These are phyloP conservation scores for Xylaria longipes DNA, from an alignment of 495 filamentous ascomycete genomes.

Conservation along the genomic window DNA sequence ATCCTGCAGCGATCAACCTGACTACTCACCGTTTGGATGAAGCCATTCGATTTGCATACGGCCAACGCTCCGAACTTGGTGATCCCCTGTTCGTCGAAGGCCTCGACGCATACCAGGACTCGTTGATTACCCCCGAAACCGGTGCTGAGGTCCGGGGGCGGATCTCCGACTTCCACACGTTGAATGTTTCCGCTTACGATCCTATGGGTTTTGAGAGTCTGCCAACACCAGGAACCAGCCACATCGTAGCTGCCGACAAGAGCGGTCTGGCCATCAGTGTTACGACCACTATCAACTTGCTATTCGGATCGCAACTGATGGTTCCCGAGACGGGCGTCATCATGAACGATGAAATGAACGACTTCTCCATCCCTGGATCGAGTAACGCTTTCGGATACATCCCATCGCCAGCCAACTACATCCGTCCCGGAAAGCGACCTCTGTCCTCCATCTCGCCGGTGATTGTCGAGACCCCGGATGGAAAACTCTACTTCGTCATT, in stretches of 20 bases:
- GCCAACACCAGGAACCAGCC: constrained; percentile 72
- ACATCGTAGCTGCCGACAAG: constrained; percentile 69
- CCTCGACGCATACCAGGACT: constrained; percentile 65
- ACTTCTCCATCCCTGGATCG: constrained; percentile 79
- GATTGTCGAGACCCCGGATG: constrained; percentile 73
- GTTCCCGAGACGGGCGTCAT: constrained; percentile 80
- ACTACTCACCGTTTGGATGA: constrained; percentile 80
- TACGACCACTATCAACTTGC: constrained; percentile 78
- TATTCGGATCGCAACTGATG: constrained; percentile 75
- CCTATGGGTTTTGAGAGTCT: constrained; percentile 66
- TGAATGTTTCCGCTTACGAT: constrained; percentile 70
- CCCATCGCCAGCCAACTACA: constrained; percentile 80
- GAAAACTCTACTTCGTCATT: constrained; percentile 69
- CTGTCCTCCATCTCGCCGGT: constrained; percentile 79
- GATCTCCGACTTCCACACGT: constrained; percentile 69
- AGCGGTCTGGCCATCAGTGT: constrained; percentile 70
- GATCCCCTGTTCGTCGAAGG: constrained; percentile 74
- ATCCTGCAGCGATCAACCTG: constrained; percentile 59
- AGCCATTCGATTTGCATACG: constrained; percentile 82
- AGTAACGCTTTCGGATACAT: constrained; percentile 83
- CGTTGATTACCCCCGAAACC: constrained; percentile 66
- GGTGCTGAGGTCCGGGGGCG: constrained; percentile 64
- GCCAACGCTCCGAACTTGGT: constrained; percentile 67
- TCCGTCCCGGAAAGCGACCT: constrained; percentile 80
- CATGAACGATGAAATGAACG: constrained; percentile 96